These are phyloP conservation scores for Boletus vinaceobasis DNA, from an alignment of 768 basidiomycete genomes.

Conservation along the genomic window DNA sequence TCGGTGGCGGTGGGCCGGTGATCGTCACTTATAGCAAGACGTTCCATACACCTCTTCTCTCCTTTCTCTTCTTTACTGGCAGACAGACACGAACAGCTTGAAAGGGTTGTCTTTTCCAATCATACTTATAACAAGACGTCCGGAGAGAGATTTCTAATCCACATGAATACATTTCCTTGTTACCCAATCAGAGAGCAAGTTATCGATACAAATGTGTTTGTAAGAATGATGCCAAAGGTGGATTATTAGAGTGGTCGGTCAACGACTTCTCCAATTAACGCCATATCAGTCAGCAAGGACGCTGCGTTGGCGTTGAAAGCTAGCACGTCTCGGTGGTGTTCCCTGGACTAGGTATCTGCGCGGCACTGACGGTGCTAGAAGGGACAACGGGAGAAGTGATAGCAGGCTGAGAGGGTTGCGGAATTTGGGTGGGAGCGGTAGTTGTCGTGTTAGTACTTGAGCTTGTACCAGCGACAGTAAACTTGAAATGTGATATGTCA, in stretches of 20 bases:
- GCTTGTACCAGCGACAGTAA: conserved; percentile 21
- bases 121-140: too few relatives aligned
- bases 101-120: too few relatives aligned
- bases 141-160: too few relatives aligned
- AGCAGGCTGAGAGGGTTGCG: conserved; percentile 1
- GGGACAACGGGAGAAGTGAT: neutral
- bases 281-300: neutral
- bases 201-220: conserved; percentile 9
- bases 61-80: too few relatives aligned
- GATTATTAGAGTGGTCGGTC: conserved; percentile 6
- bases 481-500: conserved; percentile 17
- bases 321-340: conserved; percentile 5
- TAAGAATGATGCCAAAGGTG: neutral
- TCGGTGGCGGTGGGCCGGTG: too few relatives aligned
- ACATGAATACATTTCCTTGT: neutral
- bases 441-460: conserved; percentile 13
- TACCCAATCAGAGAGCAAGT: neutral
- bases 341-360: neutral
- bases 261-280: conserved; percentile 5
- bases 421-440: neutral
- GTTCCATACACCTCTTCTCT: too few relatives aligned
- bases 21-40: too few relatives aligned
- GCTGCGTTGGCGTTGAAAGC: neutral
- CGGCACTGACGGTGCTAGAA: neutral
- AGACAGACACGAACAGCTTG: too few relatives aligned